Base-by-base conservation (phyloP, 2,329 filamentous ascomycete genomes). In the Aspergillus sp. region DNA sequence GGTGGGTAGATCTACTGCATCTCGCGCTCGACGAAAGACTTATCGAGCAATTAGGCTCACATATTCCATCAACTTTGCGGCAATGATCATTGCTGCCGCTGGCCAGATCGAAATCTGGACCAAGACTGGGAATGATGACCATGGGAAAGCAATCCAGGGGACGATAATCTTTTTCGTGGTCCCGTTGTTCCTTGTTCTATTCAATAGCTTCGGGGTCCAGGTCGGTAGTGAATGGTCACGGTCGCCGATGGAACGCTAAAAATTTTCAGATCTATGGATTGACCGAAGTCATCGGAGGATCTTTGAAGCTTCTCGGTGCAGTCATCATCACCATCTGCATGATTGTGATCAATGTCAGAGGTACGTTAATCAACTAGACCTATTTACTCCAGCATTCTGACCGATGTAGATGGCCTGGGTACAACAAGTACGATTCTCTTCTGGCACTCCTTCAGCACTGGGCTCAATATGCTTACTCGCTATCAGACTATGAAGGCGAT, bases 61-160 rank as follows among this genome's bases (percentile, higher is more conserved):
- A 1, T 69, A 67, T 43, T 61, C 64, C 0, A 61, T 69, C 19
- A 63, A 57, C 9, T 69, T 66, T 45, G 59, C 64, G 2, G 64
- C 66, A 0, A 44, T 69, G 21, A 57, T 71, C n/a, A 58, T 63
- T 3, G 61, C 62, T 3, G 59, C 60, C 1, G 65, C 62, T 1
- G 62, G 57, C 0, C 60, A 67, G 32, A 49, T 66, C n/a, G 57
- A 60, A 23, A 67, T 58, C 38, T 70, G 67, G 67, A 42, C 55
- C 16, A 47, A 36, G 32, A 36, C 7, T 10, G 32, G 32, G 0
- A 13, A 36, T 36, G 32, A 36, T 5, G n/a, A 36, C n/a, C 32
- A 55, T 20, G 53, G 46, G 6, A 58, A 57, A 36, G 58, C 54
- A 9, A 57, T 67, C 19, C 55, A 60, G 21, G 64, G 59, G 4